Base-by-base conservation (phyloP, 345 rosid species). In the Lenwebbia sp. region DNA sequence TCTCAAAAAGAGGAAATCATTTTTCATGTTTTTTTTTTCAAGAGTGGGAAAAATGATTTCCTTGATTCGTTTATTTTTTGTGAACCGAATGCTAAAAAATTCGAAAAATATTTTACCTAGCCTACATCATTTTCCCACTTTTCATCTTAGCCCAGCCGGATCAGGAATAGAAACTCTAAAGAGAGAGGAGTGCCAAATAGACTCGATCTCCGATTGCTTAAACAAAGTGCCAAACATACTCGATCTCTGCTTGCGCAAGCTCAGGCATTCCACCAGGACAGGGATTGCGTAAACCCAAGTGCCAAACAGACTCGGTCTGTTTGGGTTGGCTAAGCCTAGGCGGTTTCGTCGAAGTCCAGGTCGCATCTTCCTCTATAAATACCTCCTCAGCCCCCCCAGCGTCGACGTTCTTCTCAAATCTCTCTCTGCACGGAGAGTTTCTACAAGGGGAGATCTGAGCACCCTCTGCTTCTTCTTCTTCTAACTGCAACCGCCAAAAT, bases 391-490 rank as follows among this genome's bases (percentile, higher is more conserved):
- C 41, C 22, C 1, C 3, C 5, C 6, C 0, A 0, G 17, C 4
- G 0, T 5, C 1, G 6, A 13, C 54, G 5, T 15, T 52, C 6
- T 15, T 6, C 7, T 2, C 76, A 7, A 15, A 8, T 4, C 5
- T 15, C 23, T 6, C 37, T 15, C 23, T 0, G 41, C 23, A 4
- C 7, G 12, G 41, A 19, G 41, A 28, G 17, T 28, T 62, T 3
- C 40, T 62, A 5, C 41, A 7, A 4, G 4, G 75, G 75, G 41
- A 65, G 76, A 1, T 30, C 12, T 15, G 41, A 3, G 23, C 0
- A 0, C 22, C 0, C 22, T 3, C 41, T 3, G 23, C 76, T 0
- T 10, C 76, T 60, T 3, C n/a, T 60, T 6, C 75, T 62, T 14
- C 40, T 1, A 3, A 4, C 23, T 15, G 41, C 41, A 30, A 30